A percentile compares a stretch with the other conserved stretches of the same genome.
These are phyloP conservation scores for Talaromyces sp. DNA, from an alignment of 2,329 filamentous ascomycete genomes.

Conservation along the genomic window DNA sequence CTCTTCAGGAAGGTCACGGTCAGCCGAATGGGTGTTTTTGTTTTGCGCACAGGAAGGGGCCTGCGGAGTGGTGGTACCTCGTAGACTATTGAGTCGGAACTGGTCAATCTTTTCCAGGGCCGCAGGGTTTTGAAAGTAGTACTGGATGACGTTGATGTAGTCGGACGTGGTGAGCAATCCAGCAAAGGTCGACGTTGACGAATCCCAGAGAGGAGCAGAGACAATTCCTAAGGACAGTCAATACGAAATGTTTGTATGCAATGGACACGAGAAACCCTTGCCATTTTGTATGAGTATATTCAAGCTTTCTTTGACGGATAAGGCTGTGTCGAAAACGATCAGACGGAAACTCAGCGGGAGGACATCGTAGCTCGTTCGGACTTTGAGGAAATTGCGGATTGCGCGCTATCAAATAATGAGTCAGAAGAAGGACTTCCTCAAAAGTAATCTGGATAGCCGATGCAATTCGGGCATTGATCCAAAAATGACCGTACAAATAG, in stretches of 20 bases:
- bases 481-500: not conserved
- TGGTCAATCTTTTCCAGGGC: constrained; percentile 86
- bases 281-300: constrained; percentile 95
- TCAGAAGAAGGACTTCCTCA: not conserved
- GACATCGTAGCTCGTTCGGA: constrained; percentile 96
- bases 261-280: constrained; percentile 35
- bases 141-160: constrained; percentile 98
- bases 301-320: constrained; percentile 95
- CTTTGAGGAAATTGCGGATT: constrained; percentile 92
- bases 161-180: constrained; percentile 92
- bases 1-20: constrained; percentile 50
- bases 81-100: constrained; percentile 83
- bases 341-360: constrained; percentile 92
- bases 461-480: not conserved
- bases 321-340: constrained; percentile 88
- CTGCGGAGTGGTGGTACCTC: constrained; percentile 53
- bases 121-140: constrained; percentile 96
- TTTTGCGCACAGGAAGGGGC: not conserved
- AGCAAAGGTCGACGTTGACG: constrained; percentile 84
- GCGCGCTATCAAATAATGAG: constrained; percentile 57
- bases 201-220: constrained; percentile 95
- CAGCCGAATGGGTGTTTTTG: not conserved
- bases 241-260: not conserved
- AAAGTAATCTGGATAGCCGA: not conserved
- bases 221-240: constrained; percentile 69